phyloP scores from a whole-genome alignment of 108 stramenopile species.

The Cyclotella sp. region DNA sequence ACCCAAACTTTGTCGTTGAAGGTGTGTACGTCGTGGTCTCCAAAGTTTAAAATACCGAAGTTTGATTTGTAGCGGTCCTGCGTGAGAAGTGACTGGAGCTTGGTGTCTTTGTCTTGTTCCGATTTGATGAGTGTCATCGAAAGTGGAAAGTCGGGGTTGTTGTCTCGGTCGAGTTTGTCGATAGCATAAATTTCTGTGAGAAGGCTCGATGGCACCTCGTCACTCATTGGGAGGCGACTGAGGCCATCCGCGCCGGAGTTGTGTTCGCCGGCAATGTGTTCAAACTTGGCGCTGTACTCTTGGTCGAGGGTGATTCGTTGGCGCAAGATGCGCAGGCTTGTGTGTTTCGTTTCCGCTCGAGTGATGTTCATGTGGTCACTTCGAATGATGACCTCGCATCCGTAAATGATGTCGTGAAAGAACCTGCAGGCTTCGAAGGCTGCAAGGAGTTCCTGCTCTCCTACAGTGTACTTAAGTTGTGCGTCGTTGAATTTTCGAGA shows the following conservation, averaged over 20 bases:
- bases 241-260: slow-evolving; percentile 23
- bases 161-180: slow-evolving; percentile 7
- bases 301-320: too few relatives aligned
- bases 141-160: slow-evolving; percentile 3
- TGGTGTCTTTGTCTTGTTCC: slow-evolving; percentile 4
- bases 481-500: too few relatives aligned
- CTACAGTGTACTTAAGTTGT: too few relatives aligned
- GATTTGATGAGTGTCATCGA: slow-evolving; percentile 7
- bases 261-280: slow-evolving; percentile 11
- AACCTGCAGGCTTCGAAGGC: too few relatives aligned
- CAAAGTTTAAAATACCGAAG: neutral
- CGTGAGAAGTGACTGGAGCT: neutral
- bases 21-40: neutral
- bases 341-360: too few relatives aligned
- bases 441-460: too few relatives aligned
- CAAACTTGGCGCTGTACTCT: slow-evolving; percentile 4
- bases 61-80: too few relatives aligned
- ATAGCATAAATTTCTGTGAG: neutral
- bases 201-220: neutral
- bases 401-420: too few relatives aligned
- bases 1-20: slow-evolving; percentile 19
- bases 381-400: slow-evolving; percentile 13
- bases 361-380: slow-evolving; percentile 19
- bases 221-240: slow-evolving; percentile 11
- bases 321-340: slow-evolving; percentile 4